A percentile compares a stretch with the other conserved stretches of the same genome.
phyloP scores from a whole-genome alignment of 1,284 basidiomycete genomes.

The Apiotrichum sp. region DNA sequence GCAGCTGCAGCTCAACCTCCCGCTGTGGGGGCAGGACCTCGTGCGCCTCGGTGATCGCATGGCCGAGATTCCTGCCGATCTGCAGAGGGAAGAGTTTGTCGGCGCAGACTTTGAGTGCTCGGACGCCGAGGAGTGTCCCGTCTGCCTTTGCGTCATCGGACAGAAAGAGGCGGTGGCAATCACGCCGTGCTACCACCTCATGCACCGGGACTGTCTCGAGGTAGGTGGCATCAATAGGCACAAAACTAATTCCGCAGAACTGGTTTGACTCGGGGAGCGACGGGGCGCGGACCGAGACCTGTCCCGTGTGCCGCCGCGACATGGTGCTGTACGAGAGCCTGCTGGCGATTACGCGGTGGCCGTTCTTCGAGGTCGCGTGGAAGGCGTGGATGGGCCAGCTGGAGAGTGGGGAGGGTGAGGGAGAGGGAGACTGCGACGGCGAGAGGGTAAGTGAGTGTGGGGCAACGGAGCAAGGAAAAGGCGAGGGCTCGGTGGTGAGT shows the following conservation, averaged over 20 bases:
- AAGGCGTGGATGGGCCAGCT: neutral
- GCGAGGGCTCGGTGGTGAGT: too few species aligned
- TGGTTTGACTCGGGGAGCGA: neutral
- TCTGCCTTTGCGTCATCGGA: neutral
- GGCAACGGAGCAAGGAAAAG: too few species aligned
- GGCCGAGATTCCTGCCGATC: neutral
- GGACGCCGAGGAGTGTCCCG: neutral
- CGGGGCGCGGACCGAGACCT: neutral
- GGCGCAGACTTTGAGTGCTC: neutral
- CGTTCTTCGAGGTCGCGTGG: neutral
- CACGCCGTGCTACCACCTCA: neutral
- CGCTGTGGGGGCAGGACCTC: neutral
- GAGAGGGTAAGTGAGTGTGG: too few species aligned
- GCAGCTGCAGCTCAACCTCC: neutral
- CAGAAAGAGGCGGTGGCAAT: neutral
- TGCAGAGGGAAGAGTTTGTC: neutral
- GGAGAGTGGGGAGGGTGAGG: neutral
- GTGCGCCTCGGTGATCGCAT: neutral
- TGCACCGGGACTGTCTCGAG: conserved; percentile 2
- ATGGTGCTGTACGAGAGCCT: neutral
- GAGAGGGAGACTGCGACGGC: too few species aligned
- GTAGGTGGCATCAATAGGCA: neutral
- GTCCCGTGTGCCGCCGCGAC: conserved; percentile 1
- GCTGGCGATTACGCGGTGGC: neutral
- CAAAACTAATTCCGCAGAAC: neutral